Evolutionary conservation across 2,329 filamentous ascomycete genomes (phyloP), one percentile per base, ranked within the genome.

Genomic region (Fonsecaea pugnacius): DNA sequence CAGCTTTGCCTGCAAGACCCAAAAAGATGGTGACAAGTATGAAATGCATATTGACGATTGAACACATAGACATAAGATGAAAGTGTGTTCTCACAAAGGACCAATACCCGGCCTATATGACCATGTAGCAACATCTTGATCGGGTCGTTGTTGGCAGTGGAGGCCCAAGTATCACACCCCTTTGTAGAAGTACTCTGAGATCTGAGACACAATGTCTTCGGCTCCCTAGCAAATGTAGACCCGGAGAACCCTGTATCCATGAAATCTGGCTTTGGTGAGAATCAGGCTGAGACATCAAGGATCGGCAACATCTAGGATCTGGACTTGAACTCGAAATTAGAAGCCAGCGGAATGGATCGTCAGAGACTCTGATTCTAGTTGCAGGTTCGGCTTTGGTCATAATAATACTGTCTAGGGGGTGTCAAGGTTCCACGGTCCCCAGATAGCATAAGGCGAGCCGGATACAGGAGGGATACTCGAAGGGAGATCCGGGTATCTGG

Each of bases 11-110:
- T n/a, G 61, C 55, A 21, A 67, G 12, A n/a, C 38, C 24, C n/a
- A 66, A 55, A 16, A 69, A 12, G 38, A 55, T 24, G 46, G 46
- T 8, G 32, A 62, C 40, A 51, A 52, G 40, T 53, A 57, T 24
- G 18, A 36, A 60, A 55, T 59, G 43, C 67, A 69, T 69, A n/a
- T 24, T 65, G 62, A 43, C 10, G 52, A 55, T 30, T 12, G 30
- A 57, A 38, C 18, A 56, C 52, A 24, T 7, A 36, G 32, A 64
- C 21, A 32, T 18, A 54, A 38, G 16, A 21, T 52, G 52, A 33
- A 21, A 43, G 24, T 8, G 21, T 40, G 16, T 27, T 50, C 33
- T n/a, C 27, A 40, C 21, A 16, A 61, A 33, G 46, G 46, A 36
- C 30, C 32, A 40, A 52, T 36, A 5, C 7, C 24, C 33, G 62